Evolutionary conservation across 148 eudicot species (phyloP).

Genomic region (Camellia sinensis): DNA sequence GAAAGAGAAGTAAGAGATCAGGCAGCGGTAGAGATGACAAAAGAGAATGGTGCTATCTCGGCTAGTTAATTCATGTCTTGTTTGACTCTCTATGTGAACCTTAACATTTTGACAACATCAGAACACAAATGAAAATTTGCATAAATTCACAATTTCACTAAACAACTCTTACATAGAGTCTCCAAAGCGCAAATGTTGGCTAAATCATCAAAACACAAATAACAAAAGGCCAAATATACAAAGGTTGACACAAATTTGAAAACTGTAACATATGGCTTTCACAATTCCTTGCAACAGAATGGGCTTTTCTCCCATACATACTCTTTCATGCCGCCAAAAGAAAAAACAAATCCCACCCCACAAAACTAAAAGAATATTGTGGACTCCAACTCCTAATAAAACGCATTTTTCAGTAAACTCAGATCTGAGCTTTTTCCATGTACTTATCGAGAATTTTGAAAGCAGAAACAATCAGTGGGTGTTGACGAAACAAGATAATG

Average conservation of each 20-base stretch:
- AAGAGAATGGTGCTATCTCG: too few species aligned
- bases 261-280: background rate
- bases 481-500: background rate
- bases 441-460: background rate
- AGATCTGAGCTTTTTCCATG: background rate
- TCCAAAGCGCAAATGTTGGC: background rate
- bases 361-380: background rate
- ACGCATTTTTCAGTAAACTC: background rate
- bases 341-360: slow-evolving; percentile 3
- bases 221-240: slow-evolving; percentile 3
- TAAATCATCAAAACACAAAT: slow-evolving; percentile 11
- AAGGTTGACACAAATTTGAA: slow-evolving; percentile 2
- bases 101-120: too few species aligned
- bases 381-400: background rate
- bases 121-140: background rate
- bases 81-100: too few species aligned
- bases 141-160: background rate
- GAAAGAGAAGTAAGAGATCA: too few species aligned
- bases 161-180: background rate
- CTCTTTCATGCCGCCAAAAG: background rate
- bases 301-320: slow-evolving; percentile 3
- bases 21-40: too few species aligned
- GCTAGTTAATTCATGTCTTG: too few species aligned
- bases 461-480: background rate
- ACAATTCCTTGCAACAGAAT: slow-evolving; percentile 7